Evolutionary conservation across 768 basidiomycete genomes (phyloP).

Genomic region (Nidularia pulvinata): DNA sequence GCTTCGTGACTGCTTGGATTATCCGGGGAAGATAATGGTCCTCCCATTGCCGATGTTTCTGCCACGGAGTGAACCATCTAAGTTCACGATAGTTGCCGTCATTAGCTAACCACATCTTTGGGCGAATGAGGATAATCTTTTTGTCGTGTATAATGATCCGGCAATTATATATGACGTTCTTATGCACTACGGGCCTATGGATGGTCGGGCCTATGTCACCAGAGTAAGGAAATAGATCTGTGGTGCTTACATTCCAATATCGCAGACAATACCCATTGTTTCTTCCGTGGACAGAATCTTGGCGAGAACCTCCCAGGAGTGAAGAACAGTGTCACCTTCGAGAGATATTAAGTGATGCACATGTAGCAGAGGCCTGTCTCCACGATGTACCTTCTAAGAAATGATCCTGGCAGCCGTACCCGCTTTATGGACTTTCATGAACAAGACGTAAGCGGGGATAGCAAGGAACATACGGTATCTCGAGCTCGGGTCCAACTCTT

Average conservation of each 20-base stretch:
- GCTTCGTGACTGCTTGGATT: slow-evolving; percentile 85
- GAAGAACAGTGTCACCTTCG: slow-evolving; percentile 91
- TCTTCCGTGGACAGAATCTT: slow-evolving; percentile 83
- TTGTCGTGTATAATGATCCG: slow-evolving; percentile 86
- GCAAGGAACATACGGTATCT: slow-evolving; percentile 73
- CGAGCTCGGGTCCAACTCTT: slow-evolving; percentile 95
- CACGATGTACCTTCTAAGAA: slow-evolving; percentile 82
- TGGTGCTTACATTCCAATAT: slow-evolving; percentile 86
- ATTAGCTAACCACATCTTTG: slow-evolving; percentile 99
- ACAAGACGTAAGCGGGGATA: not conserved
- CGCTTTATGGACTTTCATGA: slow-evolving; percentile 41
- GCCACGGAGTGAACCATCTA: slow-evolving; percentile 94
- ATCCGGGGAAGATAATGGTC: slow-evolving; percentile 92
- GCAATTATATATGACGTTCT: slow-evolving; percentile 98
- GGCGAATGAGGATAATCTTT: slow-evolving; percentile 91
- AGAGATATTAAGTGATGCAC: slow-evolving; percentile 1
- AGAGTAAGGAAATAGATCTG: not conserved
- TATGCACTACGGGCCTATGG: slow-evolving; percentile 92
- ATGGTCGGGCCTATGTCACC: not conserved
- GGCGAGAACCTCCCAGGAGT: slow-evolving; percentile 98
- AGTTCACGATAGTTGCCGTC: slow-evolving; percentile 96
- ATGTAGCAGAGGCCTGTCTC: not conserved
- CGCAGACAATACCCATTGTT: slow-evolving; percentile 87
- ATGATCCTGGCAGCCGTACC: slow-evolving; percentile 97
- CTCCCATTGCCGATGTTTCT: slow-evolving; percentile 86